Conservation (phyloP, 257 asterid species). For the Rauvolfia tetraphylla region DNA sequence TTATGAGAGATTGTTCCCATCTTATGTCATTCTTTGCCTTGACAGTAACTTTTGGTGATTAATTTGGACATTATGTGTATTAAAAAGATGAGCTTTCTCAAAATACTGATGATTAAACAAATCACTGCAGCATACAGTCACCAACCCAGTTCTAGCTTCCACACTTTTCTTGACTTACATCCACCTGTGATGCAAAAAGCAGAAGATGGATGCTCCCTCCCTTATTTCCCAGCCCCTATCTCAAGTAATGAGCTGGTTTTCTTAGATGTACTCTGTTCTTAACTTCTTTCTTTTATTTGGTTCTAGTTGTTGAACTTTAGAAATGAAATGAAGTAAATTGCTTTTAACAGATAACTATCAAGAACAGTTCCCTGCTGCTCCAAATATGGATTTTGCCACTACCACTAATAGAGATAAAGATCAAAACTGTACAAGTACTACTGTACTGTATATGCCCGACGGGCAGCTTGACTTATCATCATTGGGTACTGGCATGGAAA, state of each 20-base stretch:
- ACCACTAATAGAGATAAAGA: slow-evolving; percentile 31
- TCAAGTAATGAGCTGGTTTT: slow-evolving; percentile 30
- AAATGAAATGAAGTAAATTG: slow-evolving; percentile 18
- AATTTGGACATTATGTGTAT: neutral
- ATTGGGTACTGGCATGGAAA: slow-evolving; percentile 52
- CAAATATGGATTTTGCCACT: slow-evolving; percentile 39
- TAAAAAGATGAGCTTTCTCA: slow-evolving; percentile 14
- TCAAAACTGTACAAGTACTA: slow-evolving; percentile 26
- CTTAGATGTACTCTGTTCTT: slow-evolving; percentile 11
- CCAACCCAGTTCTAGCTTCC: slow-evolving; percentile 58
- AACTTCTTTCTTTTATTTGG: neutral
- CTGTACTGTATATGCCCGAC: slow-evolving; percentile 38
- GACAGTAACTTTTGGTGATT: neutral
- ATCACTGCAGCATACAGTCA: slow-evolving; percentile 59
- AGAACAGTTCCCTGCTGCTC: slow-evolving; percentile 46
- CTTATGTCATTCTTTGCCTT: neutral
- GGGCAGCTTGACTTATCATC: slow-evolving; percentile 43
- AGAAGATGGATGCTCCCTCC: slow-evolving; percentile 29
- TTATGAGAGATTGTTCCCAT: neutral
- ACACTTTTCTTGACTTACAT: slow-evolving; percentile 32
- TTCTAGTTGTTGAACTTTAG: slow-evolving; percentile 4
- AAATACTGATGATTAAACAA: slow-evolving; percentile 19
- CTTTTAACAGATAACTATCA: slow-evolving; percentile 51
- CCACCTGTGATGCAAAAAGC: slow-evolving; percentile 26
- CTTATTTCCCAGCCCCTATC: slow-evolving; percentile 28